Percentiles rank a stretch among this genome's conserved stretches.
Conservation (phyloP, 441 rosid genomes). For the Gossypium davidsonii region DNA sequence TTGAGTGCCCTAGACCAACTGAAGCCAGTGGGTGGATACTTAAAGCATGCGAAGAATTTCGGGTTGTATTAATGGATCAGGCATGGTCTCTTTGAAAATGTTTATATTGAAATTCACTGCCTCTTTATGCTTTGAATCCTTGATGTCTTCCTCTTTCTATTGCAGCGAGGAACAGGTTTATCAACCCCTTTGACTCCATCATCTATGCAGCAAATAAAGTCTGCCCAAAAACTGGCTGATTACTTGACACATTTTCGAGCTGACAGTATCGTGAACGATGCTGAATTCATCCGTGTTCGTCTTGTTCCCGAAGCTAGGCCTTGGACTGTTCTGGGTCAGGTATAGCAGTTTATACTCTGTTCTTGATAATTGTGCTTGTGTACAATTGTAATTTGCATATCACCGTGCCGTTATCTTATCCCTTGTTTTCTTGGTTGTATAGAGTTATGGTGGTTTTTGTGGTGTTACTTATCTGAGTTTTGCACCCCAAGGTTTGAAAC, state of each 20-base stretch:
- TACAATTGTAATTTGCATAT: neutral
- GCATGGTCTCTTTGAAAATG: constrained; percentile 27
- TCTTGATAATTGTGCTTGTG: constrained; percentile 10
- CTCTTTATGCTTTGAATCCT: constrained; percentile 4
- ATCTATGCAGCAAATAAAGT: constrained; percentile 68
- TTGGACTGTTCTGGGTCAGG: constrained; percentile 91
- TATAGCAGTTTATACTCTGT: constrained; percentile 21
- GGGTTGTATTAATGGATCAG: constrained; percentile 87
- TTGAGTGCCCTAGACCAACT: constrained; percentile 71
- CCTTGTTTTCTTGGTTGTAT: constrained; percentile 18
- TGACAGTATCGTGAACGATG: constrained; percentile 76
- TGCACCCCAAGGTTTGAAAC: constrained; percentile 86
- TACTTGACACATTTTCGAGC: constrained; percentile 73
- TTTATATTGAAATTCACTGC: constrained; percentile 4
- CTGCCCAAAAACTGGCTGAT: constrained; percentile 51
- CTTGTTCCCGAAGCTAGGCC: constrained; percentile 78
- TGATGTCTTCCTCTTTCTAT: constrained; percentile 8
- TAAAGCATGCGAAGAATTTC: constrained; percentile 82
- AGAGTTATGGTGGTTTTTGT: constrained; percentile 96
- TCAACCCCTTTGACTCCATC: constrained; percentile 77
- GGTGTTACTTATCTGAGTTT: constrained; percentile 82
- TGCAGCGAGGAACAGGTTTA: constrained; percentile 96
- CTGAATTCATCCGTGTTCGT: constrained; percentile 71
- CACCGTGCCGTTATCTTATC: neutral
- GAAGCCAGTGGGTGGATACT: constrained; percentile 80